Conservation (phyloP, 2,329 filamentous ascomycete species). For the Fusarium sp. region DNA sequence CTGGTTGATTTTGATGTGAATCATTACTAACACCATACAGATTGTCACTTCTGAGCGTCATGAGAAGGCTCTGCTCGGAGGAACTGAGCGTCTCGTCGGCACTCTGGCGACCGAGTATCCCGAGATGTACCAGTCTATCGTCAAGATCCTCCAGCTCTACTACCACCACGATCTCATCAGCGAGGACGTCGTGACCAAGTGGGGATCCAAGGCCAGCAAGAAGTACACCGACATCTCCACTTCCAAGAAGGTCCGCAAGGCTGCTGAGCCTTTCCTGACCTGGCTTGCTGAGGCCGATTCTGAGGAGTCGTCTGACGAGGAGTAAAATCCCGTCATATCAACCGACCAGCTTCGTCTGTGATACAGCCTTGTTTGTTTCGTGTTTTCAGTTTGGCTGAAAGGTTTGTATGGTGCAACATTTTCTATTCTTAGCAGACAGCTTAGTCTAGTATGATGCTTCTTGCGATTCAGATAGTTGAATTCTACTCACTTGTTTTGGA, state of each 20-base stretch:
- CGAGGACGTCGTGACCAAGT: constrained; percentile 89
- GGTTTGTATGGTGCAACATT: constrained; percentile 12
- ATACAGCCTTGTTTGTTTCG: neutral
- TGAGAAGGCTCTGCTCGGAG: constrained; percentile 94
- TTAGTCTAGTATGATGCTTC: constrained; percentile 33
- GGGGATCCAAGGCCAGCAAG: constrained; percentile 96
- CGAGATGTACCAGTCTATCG: constrained; percentile 79
- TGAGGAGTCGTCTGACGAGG: constrained; percentile 73
- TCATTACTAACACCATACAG: constrained; percentile 58
- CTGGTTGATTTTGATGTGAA: neutral
- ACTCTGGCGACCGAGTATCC: constrained; percentile 79
- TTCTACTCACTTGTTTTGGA: constrained; percentile 29
- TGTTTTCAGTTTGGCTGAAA: constrained; percentile 7
- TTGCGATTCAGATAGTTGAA: constrained; percentile 36
- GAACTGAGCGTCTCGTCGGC: constrained; percentile 90
- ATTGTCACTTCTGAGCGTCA: constrained; percentile 92
- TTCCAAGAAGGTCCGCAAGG: constrained; percentile 96
- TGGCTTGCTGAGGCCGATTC: constrained; percentile 91
- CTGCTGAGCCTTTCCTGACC: constrained; percentile 90
- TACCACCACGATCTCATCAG: constrained; percentile 91
- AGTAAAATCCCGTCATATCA: constrained; percentile 49
- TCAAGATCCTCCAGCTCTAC: constrained; percentile 88
- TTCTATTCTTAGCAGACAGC: constrained; percentile 9
- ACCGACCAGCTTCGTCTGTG: constrained; percentile 1
- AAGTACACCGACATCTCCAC: constrained; percentile 93